A percentile compares a stretch with the other conserved stretches of the same genome.
Conservation (phyloP, 1,284 basidiomycete genomes). For the Inonotus hispidus region DNA sequence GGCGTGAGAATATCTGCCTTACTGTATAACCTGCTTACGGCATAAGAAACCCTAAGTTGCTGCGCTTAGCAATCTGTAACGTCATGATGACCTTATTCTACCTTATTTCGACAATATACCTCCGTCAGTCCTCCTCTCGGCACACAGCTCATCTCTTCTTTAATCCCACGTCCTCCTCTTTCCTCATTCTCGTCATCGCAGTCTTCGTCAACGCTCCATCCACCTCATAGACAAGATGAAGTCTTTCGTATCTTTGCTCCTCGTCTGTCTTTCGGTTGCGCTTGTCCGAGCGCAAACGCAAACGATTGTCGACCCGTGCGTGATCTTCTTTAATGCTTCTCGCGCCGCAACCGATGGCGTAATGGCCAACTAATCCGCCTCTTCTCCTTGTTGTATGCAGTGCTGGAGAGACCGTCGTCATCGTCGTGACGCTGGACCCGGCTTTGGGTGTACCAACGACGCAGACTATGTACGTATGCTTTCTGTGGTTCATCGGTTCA, state of each 20-base stretch:
- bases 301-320: constrained; percentile 43
- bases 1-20: background rate
- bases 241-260: constrained; percentile 19
- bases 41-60: background rate
- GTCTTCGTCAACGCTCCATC: background rate
- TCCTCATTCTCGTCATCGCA: background rate
- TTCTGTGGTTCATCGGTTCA: background rate
- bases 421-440: constrained; percentile 42
- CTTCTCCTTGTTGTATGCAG: constrained; percentile 28
- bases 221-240: background rate
- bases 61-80: background rate
- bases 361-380: background rate
- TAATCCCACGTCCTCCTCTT: background rate
- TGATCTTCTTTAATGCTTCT: constrained; percentile 11
- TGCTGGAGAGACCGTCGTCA: constrained; percentile 48
- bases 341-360: background rate
- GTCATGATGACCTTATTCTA: background rate
- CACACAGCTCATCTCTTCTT: background rate
- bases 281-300: constrained; percentile 34
- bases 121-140: too few species aligned
- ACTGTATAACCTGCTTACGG: background rate
- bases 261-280: constrained; percentile 28
- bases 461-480: constrained; percentile 36
- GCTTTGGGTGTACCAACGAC: constrained; percentile 39
- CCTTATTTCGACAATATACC: background rate